These are phyloP conservation scores for Daldinia sp. DNA, from an alignment of 2,329 filamentous ascomycete species.

Conservation along the genomic window DNA sequence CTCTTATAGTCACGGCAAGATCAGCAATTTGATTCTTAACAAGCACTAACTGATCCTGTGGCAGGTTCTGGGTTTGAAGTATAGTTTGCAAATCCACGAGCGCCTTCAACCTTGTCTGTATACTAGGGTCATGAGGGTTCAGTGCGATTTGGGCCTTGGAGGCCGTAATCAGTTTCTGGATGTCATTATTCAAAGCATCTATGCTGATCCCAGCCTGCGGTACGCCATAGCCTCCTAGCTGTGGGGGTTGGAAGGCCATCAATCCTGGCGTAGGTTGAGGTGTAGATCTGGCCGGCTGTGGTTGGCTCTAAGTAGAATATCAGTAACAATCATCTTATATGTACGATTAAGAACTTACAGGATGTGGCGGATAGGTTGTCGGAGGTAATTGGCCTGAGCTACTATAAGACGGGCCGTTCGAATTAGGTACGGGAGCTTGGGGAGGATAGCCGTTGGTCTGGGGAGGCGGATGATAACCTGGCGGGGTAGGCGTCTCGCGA, in stretches of 20 bases:
- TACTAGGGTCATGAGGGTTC: constrained; percentile 77
- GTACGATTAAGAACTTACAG: constrained; percentile 42
- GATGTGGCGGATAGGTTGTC: constrained; percentile 45
- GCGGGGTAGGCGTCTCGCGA: constrained; percentile 78
- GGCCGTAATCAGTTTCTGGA: constrained; percentile 77
- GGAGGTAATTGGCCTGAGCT: constrained; percentile 37
- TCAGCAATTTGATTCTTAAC: constrained; percentile 86
- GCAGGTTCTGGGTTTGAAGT: constrained; percentile 79
- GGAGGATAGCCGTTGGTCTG: constrained; percentile 47
- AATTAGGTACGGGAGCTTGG: constrained; percentile 51
- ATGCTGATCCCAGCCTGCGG: constrained; percentile 64
- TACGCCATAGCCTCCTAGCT: constrained; percentile 51
- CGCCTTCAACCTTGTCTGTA: constrained; percentile 82
- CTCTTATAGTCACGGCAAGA: constrained; percentile 71
- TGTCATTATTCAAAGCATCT: constrained; percentile 82
- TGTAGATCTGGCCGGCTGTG: constrained; percentile 49
- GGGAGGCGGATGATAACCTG: constrained; percentile 54
- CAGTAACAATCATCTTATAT: constrained; percentile 9
- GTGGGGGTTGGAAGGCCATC: constrained; percentile 54
- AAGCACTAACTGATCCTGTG: constrained; percentile 81
- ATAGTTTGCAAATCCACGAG: constrained; percentile 85
- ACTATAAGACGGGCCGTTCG: constrained; percentile 44
- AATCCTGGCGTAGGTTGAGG: constrained; percentile 50
- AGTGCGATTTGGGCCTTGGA: constrained; percentile 78
- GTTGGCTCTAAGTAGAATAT: constrained; percentile 29